Conservation (phyloP, 2,329 filamentous ascomycete species). For the Amesomyces nigricolor region DNA sequence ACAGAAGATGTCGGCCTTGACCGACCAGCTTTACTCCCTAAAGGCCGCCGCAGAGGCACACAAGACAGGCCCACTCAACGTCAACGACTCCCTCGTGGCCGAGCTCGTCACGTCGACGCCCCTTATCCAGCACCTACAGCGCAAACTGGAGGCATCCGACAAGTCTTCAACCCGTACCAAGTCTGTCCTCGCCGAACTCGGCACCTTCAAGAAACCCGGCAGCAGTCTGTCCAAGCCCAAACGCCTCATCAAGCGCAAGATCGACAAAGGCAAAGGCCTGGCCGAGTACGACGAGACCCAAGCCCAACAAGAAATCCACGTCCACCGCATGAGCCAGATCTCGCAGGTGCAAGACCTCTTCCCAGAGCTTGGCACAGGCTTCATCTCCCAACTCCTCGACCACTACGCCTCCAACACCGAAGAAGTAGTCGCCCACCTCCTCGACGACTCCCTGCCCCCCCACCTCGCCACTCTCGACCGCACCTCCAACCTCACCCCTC, state of each 20-base stretch:
- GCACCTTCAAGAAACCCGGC: constrained; percentile 53
- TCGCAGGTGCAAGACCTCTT: constrained; percentile 92
- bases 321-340: constrained; percentile 78
- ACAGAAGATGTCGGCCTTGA: constrained; percentile 65
- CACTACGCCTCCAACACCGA: constrained; percentile 69
- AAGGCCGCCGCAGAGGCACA: constrained; percentile 65
- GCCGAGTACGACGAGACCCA: constrained; percentile 36
- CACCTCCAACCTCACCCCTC: constrained; percentile 51
- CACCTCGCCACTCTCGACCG: constrained; percentile 61
- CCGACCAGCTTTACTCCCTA: constrained; percentile 78
- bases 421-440: constrained; percentile 71
- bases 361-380: constrained; percentile 76
- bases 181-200: constrained; percentile 56
- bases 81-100: constrained; percentile 68
- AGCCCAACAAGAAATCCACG: constrained; percentile 51
- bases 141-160: constrained; percentile 45
- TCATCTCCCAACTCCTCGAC: constrained; percentile 72
- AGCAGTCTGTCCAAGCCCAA: constrained; percentile 44
- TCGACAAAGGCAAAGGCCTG: constrained; percentile 61
- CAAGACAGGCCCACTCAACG: constrained; percentile 48
- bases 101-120: constrained; percentile 79
- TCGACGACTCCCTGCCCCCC: constrained; percentile 69
- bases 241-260: constrained; percentile 44
- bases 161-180: constrained; percentile 51
- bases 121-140: constrained; percentile 58